These are phyloP conservation scores for Penicillium cataractarum DNA, from an alignment of 495 filamentous ascomycete genomes.

Conservation along the genomic window DNA sequence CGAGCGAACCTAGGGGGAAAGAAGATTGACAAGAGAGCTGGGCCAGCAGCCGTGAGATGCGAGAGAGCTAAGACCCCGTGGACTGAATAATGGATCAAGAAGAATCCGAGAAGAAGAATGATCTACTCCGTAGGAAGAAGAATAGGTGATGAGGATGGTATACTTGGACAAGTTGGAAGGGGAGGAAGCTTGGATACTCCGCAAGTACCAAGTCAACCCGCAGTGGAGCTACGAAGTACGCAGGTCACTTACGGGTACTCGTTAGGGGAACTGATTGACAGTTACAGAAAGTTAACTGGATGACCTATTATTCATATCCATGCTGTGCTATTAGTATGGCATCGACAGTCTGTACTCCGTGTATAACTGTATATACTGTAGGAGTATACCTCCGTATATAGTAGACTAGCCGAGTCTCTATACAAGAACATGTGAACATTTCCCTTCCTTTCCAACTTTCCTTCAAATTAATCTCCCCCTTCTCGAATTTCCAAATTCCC, in stretches of 20 bases:
- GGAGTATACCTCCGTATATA: too few species aligned
- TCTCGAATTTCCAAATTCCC: background rate
- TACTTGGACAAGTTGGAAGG: too few species aligned
- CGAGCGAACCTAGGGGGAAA: background rate
- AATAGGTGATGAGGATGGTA: too few species aligned
- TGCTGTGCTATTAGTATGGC: too few species aligned
- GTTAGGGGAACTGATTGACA: background rate
- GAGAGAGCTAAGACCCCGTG: background rate
- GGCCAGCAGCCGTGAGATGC: slow-evolving; percentile 13
- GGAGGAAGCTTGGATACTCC: background rate
- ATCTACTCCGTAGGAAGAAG: background rate
- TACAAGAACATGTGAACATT: too few species aligned
- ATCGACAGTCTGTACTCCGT: too few species aligned
- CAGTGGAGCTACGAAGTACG: background rate
- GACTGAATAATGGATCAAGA: background rate
- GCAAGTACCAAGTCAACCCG: background rate
- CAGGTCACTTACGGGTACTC: background rate
- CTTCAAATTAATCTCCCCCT: background rate
- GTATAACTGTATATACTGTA: too few species aligned
- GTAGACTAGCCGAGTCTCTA: too few species aligned
- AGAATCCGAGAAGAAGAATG: slow-evolving; percentile 17
- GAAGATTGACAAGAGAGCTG: slow-evolving; percentile 17
- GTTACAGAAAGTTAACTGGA: too few species aligned
- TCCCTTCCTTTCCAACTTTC: too few species aligned
- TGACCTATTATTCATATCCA: too few species aligned